Percentiles rank a stretch among this genome's conserved stretches.
Evolutionary conservation across 768 basidiomycete species (phyloP).

Genomic region (Podaxis sp.): DNA sequence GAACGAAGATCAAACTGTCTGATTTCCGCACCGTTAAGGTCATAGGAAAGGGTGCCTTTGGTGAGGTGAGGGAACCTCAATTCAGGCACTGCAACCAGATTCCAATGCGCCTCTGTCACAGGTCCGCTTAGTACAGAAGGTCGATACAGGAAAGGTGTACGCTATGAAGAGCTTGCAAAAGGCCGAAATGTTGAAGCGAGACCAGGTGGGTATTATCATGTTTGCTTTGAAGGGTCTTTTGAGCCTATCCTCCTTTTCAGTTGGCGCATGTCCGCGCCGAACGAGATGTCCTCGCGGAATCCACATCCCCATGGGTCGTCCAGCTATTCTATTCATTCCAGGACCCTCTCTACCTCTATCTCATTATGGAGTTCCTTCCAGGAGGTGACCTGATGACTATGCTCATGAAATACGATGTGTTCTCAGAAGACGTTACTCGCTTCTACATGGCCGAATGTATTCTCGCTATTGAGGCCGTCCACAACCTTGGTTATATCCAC

Average conservation of each 20-base stretch:
- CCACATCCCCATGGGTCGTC: slow-evolving; percentile 96
- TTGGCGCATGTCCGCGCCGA: slow-evolving; percentile 97
- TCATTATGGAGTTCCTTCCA: slow-evolving; percentile 86
- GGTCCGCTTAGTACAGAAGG: slow-evolving; percentile 96
- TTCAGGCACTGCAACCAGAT: slow-evolving; percentile 13
- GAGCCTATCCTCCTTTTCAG: slow-evolving; percentile 36
- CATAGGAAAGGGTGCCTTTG: slow-evolving; percentile 98
- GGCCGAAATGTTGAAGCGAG: slow-evolving; percentile 98
- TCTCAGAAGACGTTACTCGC: slow-evolving; percentile 96
- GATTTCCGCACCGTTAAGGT: slow-evolving; percentile 98
- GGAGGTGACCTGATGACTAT: slow-evolving; percentile 99
- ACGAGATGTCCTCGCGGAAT: slow-evolving; percentile 94
- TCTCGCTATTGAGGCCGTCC: slow-evolving; percentile 96
- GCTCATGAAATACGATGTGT: slow-evolving; percentile 99
- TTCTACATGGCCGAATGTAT: slow-evolving; percentile 99
- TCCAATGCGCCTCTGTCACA: slow-evolving; percentile 24
- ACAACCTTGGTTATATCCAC: slow-evolving; percentile 98
- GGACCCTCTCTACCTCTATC: slow-evolving; percentile 91
- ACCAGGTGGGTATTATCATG: slow-evolving; percentile 64
- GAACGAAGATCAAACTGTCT: slow-evolving; percentile 89
- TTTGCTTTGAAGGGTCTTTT: neutral
- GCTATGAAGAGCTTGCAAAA: slow-evolving; percentile 99
- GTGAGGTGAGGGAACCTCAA: slow-evolving; percentile 62
- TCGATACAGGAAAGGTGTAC: slow-evolving; percentile 96
- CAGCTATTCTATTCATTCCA: slow-evolving; percentile 99